Evolutionary conservation across 352 stramenopile species (phyloP).

Genomic region (Pythium grandisporangium): DNA sequence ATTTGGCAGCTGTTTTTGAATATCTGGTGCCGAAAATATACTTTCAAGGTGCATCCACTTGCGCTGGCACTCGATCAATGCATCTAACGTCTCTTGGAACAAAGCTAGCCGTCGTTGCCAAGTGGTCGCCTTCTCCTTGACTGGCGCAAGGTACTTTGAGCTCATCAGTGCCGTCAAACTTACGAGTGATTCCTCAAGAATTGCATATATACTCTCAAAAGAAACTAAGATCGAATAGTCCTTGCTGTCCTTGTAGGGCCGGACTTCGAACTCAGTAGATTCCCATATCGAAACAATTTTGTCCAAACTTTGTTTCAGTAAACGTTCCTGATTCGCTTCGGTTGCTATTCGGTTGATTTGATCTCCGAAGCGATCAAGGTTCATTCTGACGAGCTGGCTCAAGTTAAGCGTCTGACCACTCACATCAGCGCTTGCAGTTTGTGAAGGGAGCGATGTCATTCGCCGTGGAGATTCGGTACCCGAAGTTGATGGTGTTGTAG

Average conservation of each 20-base stretch:
- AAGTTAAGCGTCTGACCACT: conserved; percentile 44
- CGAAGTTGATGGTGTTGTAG: too few relatives aligned
- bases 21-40: conserved; percentile 76
- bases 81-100: conserved; percentile 79
- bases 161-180: conserved; percentile 86
- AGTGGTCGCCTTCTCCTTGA: conserved; percentile 54
- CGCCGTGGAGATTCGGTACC: too few relatives aligned
- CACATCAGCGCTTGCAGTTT: too few relatives aligned
- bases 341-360: conserved; percentile 82
- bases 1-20: conserved; percentile 72
- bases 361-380: conserved; percentile 53
- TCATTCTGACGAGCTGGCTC: conserved; percentile 71
- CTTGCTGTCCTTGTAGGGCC: conserved; percentile 86
- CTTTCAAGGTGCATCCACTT: conserved; percentile 81
- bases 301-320: conserved; percentile 85
- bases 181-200: conserved; percentile 86
- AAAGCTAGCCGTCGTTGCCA: conserved; percentile 62
- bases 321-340: conserved; percentile 77
- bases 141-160: conserved; percentile 80
- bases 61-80: conserved; percentile 69
- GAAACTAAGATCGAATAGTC: conserved; percentile 81
- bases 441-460: too few relatives aligned
- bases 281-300: conserved; percentile 84
- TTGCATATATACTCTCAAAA: conserved; percentile 68
- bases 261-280: conserved; percentile 81